These are phyloP conservation scores for Echria macrotheca DNA, from an alignment of 495 filamentous ascomycete species.

Conservation along the genomic window DNA sequence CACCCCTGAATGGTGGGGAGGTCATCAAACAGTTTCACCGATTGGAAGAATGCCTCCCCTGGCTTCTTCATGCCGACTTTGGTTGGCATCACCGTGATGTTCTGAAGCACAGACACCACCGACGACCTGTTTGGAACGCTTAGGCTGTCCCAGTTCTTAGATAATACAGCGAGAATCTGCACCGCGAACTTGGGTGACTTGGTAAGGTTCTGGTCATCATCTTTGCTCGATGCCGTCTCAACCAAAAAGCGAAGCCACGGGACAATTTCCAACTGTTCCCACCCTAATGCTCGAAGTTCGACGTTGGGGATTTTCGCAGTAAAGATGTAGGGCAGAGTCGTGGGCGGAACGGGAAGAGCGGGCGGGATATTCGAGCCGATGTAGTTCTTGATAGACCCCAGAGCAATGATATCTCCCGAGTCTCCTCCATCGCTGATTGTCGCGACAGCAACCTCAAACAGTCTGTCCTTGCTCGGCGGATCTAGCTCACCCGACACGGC, in stretches of 20 bases:
- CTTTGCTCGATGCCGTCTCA: slow-evolving; percentile 44
- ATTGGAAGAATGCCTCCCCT: slow-evolving; percentile 82
- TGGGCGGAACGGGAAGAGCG: slow-evolving; percentile 76
- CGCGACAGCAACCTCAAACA: slow-evolving; percentile 77
- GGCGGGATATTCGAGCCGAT: slow-evolving; percentile 71
- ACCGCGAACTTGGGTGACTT: slow-evolving; percentile 68
- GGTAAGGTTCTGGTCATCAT: slow-evolving; percentile 51
- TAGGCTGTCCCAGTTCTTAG: slow-evolving; percentile 80
- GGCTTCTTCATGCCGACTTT: slow-evolving; percentile 87
- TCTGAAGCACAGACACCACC: slow-evolving; percentile 55
- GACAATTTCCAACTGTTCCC: slow-evolving; percentile 73
- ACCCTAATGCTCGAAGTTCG: slow-evolving; percentile 73
- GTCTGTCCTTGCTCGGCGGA: slow-evolving; percentile 48
- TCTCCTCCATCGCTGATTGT: slow-evolving; percentile 58
- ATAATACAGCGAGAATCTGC: slow-evolving; percentile 71
- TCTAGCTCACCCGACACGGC: slow-evolving; percentile 64
- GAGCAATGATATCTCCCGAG: slow-evolving; percentile 62
- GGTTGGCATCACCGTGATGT: slow-evolving; percentile 78
- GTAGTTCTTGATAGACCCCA: slow-evolving; percentile 69
- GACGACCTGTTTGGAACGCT: slow-evolving; percentile 59
- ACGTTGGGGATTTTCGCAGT: slow-evolving; percentile 49
- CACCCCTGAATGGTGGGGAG: slow-evolving; percentile 73
- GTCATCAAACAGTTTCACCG: slow-evolving; percentile 89
- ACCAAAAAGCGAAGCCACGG: slow-evolving; percentile 80
- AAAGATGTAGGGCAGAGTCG: slow-evolving; percentile 74